Conservation (phyloP, 1,139 yeast genomes). For the Suhomyces panamericanus region DNA sequence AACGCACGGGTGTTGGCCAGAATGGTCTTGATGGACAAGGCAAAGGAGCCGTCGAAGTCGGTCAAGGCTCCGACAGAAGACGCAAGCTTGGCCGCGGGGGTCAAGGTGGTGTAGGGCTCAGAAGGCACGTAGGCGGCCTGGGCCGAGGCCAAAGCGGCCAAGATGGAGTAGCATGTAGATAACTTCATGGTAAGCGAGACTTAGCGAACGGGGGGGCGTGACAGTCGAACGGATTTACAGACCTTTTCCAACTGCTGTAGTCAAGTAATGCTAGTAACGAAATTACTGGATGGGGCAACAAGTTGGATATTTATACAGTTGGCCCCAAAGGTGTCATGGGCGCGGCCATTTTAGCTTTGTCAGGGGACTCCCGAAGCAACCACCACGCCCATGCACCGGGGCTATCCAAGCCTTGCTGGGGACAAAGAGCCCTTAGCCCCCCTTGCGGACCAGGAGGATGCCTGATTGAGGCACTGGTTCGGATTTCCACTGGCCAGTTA, state of each 20-base stretch:
- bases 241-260: not conserved
- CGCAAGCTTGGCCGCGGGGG: constrained; percentile 26
- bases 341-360: not conserved
- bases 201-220: constrained; percentile 6
- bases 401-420: not conserved
- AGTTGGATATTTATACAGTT: not conserved
- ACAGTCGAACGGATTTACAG: too few species aligned
- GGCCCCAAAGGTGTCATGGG: too few species aligned
- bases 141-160: constrained; percentile 17
- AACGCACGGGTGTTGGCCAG: constrained; percentile 23
- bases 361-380: constrained; percentile 1
- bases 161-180: constrained; percentile 11
- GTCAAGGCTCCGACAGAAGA: constrained; percentile 24
- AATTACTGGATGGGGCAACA: constrained; percentile 11
- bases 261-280: not conserved
- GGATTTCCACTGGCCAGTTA: not conserved
- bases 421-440: constrained; percentile 7
- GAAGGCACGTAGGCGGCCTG: constrained; percentile 24
- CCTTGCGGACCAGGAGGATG: constrained; percentile 4
- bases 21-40: constrained; percentile 26
- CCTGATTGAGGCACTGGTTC: constrained; percentile 1
- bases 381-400: not conserved
- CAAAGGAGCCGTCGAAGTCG: constrained; percentile 29
- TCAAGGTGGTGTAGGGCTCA: constrained; percentile 30
- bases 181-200: constrained; percentile 8